Conservation (phyloP, 768 basidiomycete species). For the Hortiboletus campestris region DNA sequence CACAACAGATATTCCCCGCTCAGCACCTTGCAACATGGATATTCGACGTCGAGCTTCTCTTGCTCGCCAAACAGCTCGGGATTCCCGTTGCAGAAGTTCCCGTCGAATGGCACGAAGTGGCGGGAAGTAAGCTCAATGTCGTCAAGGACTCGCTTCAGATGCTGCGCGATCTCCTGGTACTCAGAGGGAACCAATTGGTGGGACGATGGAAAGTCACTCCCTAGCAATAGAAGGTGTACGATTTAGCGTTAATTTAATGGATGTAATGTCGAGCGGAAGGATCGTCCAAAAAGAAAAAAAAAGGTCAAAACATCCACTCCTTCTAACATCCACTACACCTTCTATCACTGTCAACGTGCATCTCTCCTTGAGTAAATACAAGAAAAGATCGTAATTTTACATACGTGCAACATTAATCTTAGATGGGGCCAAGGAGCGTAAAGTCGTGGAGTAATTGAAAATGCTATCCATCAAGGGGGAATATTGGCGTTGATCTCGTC, state of each 20-base stretch:
- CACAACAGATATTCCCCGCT: constrained; percentile 77
- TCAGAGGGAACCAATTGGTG: constrained; percentile 76
- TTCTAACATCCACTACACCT: constrained; percentile 14
- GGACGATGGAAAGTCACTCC: constrained; percentile 66
- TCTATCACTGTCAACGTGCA: constrained; percentile 23
- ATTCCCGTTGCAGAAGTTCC: constrained; percentile 86
- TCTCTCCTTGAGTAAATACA: constrained; percentile 29
- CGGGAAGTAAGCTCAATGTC: constrained; percentile 88
- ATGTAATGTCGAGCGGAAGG: constrained; percentile 8
- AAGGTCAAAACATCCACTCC: constrained; percentile 7
- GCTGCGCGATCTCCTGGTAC: constrained; percentile 81
- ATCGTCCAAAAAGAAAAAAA: constrained; percentile 13
- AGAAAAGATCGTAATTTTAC: constrained; percentile 31
- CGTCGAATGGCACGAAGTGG: constrained; percentile 91
- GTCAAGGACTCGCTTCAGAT: constrained; percentile 84
- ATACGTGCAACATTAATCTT: constrained; percentile 34
- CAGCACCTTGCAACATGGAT: constrained; percentile 93
- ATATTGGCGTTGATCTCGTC: constrained; percentile 50
- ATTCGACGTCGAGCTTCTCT: constrained; percentile 91
- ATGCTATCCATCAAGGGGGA: constrained; percentile 29
- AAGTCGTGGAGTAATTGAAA: constrained; percentile 10
- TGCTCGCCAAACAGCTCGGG: constrained; percentile 73
- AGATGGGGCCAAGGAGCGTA: constrained; percentile 28
- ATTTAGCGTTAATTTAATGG: constrained; percentile 29
- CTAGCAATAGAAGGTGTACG: constrained; percentile 21